phyloP scores from a whole-genome alignment of 371 early-diverging fungal species.

The Syncephalastrum monosporum region DNA sequence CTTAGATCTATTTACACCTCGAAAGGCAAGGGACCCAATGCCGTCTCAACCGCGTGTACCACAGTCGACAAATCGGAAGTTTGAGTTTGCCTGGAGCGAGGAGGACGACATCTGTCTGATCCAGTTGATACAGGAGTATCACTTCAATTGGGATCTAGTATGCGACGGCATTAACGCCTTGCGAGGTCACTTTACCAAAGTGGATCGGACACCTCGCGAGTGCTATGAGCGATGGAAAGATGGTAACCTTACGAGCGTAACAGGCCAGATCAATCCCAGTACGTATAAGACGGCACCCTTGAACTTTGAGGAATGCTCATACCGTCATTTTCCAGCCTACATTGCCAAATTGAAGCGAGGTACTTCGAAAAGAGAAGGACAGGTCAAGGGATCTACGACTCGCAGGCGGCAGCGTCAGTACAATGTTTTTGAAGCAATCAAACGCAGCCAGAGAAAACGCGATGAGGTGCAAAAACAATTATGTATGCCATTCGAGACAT shows the following conservation, averaged over 20 bases:
- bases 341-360: slow-evolving; percentile 14
- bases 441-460: slow-evolving; percentile 47
- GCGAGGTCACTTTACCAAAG: slow-evolving; percentile 50
- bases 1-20: slow-evolving; percentile 43
- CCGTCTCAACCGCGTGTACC: slow-evolving; percentile 47
- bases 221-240: slow-evolving; percentile 56
- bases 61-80: slow-evolving; percentile 15
- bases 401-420: slow-evolving; percentile 31
- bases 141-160: slow-evolving; percentile 72
- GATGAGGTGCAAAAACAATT: slow-evolving; percentile 2
- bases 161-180: slow-evolving; percentile 57
- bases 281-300: slow-evolving; percentile 1
- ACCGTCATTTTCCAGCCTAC: slow-evolving; percentile 5
- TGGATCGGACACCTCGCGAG: slow-evolving; percentile 65
- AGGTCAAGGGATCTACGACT: slow-evolving; percentile 21
- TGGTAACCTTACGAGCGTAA: slow-evolving; percentile 35
- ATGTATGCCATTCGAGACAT: too few relatives aligned
- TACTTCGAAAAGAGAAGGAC: slow-evolving; percentile 23
- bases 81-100: slow-evolving; percentile 48
- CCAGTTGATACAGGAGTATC: slow-evolving; percentile 51
- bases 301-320: too few relatives aligned
- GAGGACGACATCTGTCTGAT: slow-evolving; percentile 72
- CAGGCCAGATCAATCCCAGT: slow-evolving; percentile 51
- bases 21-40: slow-evolving; percentile 46
- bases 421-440: slow-evolving; percentile 50